A percentile compares a stretch with the other conserved stretches of the same genome.
Evolutionary conservation across 2,329 filamentous ascomycete species (phyloP).

Genomic region (Sclerotinia borealis): DNA sequence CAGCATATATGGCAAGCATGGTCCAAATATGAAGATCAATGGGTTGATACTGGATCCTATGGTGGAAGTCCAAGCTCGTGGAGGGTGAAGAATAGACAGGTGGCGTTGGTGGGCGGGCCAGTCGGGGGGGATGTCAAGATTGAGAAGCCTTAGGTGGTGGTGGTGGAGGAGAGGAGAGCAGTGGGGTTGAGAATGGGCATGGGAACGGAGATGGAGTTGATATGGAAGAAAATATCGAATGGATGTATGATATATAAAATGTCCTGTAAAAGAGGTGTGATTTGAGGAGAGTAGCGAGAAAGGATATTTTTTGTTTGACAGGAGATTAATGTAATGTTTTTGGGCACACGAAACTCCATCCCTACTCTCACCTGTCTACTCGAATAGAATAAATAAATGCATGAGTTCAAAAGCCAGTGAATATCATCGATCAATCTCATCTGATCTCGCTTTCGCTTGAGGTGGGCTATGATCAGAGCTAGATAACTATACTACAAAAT

Average conservation of each 20-base stretch:
- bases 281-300: not conserved
- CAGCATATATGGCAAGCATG: not conserved
- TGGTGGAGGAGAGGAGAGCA: not conserved
- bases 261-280: no score
- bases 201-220: not conserved
- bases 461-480: not conserved
- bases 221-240: not conserved
- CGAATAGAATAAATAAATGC: not conserved
- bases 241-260: not conserved
- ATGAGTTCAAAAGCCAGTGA: not conserved
- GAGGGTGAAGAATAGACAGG: constrained; percentile 6
- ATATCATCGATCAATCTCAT: not conserved
- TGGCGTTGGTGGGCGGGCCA: not conserved
- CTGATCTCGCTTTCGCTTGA: not conserved
- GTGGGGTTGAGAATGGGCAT: not conserved
- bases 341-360: not conserved
- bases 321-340: not conserved
- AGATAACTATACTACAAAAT: no score
- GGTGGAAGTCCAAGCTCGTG: not conserved
- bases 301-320: not conserved
- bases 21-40: constrained; percentile 2
- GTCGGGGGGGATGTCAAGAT: not conserved
- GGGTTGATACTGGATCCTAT: not conserved
- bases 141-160: not conserved
- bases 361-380: not conserved